These are phyloP conservation scores for Candida boidinii DNA, from an alignment of 805 yeast genomes.

Conservation along the genomic window DNA sequence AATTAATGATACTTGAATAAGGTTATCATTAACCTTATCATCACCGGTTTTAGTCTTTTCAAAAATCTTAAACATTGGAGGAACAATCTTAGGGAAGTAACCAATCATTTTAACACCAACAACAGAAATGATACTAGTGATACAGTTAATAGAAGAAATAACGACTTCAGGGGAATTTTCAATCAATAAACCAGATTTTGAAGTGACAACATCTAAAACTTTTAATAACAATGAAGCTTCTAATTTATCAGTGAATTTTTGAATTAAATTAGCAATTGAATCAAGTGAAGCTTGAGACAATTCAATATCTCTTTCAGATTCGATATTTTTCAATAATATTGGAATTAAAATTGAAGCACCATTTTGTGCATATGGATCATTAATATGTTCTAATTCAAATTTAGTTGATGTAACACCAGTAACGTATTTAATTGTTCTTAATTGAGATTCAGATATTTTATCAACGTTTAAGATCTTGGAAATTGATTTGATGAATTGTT, in stretches of 20 bases:
- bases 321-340: constrained; percentile 33
- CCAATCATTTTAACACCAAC: constrained; percentile 85
- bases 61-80: constrained; percentile 61
- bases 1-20: constrained; percentile 63
- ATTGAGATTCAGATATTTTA: constrained; percentile 25
- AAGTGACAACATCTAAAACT: constrained; percentile 40
- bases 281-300: constrained; percentile 66
- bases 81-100: constrained; percentile 74
- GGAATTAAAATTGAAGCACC: constrained; percentile 47
- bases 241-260: constrained; percentile 48
- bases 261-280: constrained; percentile 52
- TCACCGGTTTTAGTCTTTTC: constrained; percentile 23
- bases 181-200: constrained; percentile 44
- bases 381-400: constrained; percentile 58
- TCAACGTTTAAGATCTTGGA: constrained; percentile 25
- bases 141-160: constrained; percentile 65
- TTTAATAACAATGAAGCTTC: constrained; percentile 39
- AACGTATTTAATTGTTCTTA: constrained; percentile 50
- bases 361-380: constrained; percentile 36
- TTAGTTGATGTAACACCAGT: constrained; percentile 57
- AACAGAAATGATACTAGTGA: constrained; percentile 59
- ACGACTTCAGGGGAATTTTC: constrained; percentile 45
- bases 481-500: constrained; percentile 59
- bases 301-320: constrained; percentile 30
- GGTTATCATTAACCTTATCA: constrained; percentile 17